Percentiles rank a stretch among this genome's conserved stretches.
Conservation (phyloP, 2,329 filamentous ascomycete species). For the Ophiognomonia clavigignenti-juglandacearum region DNA sequence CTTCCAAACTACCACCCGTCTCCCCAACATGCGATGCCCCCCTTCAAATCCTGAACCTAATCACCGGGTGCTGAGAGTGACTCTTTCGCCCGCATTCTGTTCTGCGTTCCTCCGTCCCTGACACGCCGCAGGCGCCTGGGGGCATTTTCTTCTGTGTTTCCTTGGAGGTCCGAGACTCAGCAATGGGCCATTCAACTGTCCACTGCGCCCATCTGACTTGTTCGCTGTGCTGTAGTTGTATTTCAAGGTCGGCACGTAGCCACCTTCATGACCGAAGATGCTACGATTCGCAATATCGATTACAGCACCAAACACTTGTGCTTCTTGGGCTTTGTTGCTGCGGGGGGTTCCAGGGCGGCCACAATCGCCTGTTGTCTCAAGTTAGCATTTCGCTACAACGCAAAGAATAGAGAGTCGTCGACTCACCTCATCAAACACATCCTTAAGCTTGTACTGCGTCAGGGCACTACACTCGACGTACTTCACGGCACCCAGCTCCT, state of each 20-base stretch:
- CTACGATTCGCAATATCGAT: constrained; percentile 17
- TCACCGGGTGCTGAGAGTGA: constrained; percentile 1
- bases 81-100: constrained; percentile 5
- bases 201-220: constrained; percentile 9
- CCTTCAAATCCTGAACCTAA: neutral
- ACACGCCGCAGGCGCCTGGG: neutral
- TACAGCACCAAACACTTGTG: constrained; percentile 69
- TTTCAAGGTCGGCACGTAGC: neutral
- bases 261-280: neutral
- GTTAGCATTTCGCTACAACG: neutral
- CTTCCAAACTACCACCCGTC: neutral
- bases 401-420: neutral
- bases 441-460: constrained; percentile 98
- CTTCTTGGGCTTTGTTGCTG: constrained; percentile 71
- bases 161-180: constrained; percentile 7
- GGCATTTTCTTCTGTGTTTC: constrained; percentile 5
- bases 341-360: constrained; percentile 78
- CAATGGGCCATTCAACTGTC: constrained; percentile 10
- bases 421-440: constrained; percentile 95
- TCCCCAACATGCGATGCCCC: neutral
- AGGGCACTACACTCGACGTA: constrained; percentile 98
- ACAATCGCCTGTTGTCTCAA: constrained; percentile 70
- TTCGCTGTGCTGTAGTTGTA: constrained; percentile 4
- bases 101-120: neutral
- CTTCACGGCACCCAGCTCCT: constrained; percentile 95